phyloP scores from a whole-genome alignment of 768 basidiomycete genomes.

The Boletus rufocinnamomeus region DNA sequence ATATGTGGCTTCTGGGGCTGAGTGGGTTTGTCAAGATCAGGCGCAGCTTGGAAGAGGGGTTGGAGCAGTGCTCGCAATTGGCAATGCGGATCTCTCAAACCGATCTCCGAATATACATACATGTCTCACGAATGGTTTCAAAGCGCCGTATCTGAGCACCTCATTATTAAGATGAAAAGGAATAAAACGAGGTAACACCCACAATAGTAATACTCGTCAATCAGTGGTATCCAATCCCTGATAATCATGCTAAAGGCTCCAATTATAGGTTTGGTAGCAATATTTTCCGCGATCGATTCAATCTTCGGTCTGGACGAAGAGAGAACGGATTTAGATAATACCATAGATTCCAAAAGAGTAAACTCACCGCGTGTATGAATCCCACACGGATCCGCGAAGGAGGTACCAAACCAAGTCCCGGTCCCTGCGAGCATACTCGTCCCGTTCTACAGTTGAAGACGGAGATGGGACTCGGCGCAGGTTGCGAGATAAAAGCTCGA shows the following conservation, averaged over 20 bases:
- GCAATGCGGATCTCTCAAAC: slow-evolving; percentile 1
- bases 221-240: slow-evolving; percentile 86
- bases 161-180: slow-evolving; percentile 3
- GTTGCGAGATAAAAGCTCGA: slow-evolving; percentile 76
- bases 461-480: slow-evolving; percentile 67
- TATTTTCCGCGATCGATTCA: slow-evolving; percentile 57
- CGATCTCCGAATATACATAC: slow-evolving; percentile 6
- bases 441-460: slow-evolving; percentile 64
- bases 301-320: slow-evolving; percentile 67
- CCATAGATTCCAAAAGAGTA: slow-evolving; percentile 1
- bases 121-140: slow-evolving; percentile 28
- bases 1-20: too few relatives aligned
- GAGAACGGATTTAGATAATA: background rate
- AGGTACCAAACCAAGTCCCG: slow-evolving; percentile 83
- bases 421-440: slow-evolving; percentile 83
- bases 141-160: slow-evolving; percentile 44
- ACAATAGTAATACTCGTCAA: slow-evolving; percentile 93
- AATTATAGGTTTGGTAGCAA: slow-evolving; percentile 60
- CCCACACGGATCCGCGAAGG: slow-evolving; percentile 85
- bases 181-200: slow-evolving; percentile 30
- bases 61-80: slow-evolving; percentile 1
- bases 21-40: background rate
- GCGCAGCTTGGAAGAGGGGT: background rate
- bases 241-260: slow-evolving; percentile 69
- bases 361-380: slow-evolving; percentile 67